Percentiles rank a stretch among this genome's conserved stretches.
Evolutionary conservation across 2,329 filamentous ascomycete species (phyloP).

Genomic region (Dothistroma septosporum): DNA sequence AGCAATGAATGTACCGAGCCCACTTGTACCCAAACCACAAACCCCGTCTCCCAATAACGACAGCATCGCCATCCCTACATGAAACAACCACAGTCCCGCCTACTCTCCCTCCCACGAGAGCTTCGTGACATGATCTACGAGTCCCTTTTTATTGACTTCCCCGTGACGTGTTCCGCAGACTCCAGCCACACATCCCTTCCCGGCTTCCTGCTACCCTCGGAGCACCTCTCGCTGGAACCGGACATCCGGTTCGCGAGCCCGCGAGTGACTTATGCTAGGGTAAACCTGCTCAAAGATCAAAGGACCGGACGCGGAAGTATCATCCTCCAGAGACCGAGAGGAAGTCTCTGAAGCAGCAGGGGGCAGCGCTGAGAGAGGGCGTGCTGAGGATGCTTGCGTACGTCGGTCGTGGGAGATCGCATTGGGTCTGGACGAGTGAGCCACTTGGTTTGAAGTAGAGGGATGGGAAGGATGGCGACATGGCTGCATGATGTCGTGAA

Average conservation of each 20-base stretch:
- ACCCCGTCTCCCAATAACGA: neutral
- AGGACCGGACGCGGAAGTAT: neutral
- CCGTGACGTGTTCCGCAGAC: neutral
- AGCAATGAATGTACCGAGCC: neutral
- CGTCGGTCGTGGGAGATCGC: neutral
- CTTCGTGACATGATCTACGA: constrained; percentile 2
- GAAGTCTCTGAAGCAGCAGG: neutral
- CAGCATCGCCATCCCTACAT: neutral
- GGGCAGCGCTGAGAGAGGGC: neutral
- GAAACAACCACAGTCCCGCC: neutral
- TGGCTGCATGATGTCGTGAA: neutral
- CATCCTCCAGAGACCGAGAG: neutral
- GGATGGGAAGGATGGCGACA: neutral
- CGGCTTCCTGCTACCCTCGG: neutral
- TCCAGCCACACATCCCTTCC: neutral
- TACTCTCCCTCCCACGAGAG: constrained; percentile 3
- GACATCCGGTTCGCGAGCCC: neutral
- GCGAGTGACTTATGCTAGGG: neutral
- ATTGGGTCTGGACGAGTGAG: constrained; percentile 1
- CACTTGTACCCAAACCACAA: neutral
- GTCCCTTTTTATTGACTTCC: neutral
- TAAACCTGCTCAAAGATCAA: neutral
- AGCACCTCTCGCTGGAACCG: neutral
- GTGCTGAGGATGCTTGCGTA: neutral
- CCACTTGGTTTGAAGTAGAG: neutral